phyloP scores from a whole-genome alignment of 371 early-diverging fungal genomes.

The Saksenaea oblongispora region DNA sequence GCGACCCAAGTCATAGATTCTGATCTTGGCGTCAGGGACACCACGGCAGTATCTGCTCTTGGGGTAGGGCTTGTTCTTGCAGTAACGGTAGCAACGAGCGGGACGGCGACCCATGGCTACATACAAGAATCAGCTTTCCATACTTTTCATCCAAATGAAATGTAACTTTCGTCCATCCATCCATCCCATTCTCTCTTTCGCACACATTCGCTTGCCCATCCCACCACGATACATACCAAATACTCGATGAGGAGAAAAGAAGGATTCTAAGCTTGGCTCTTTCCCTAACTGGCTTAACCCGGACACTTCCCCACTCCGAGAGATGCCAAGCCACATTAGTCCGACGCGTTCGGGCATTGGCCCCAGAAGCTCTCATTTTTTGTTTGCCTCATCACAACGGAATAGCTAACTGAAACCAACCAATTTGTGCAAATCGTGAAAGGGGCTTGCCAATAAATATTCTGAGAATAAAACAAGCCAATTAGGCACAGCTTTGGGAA shows the following conservation, averaged over 20 bases:
- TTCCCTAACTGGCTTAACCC: not conserved
- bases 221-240: not conserved
- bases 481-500: no score
- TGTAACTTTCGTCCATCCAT: not conserved
- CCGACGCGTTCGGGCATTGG: no score
- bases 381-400: no score
- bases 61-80: conserved; percentile 99
- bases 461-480: no score
- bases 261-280: not conserved
- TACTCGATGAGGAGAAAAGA: not conserved
- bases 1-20: conserved; percentile 99
- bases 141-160: not conserved
- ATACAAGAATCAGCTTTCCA: not conserved
- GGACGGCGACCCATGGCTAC: conserved; percentile 97
- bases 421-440: no score
- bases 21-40: conserved; percentile 99
- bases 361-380: no score
- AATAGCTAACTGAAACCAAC: no score
- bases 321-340: not conserved
- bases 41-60: conserved; percentile 99
- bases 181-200: not conserved
- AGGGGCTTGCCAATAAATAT: no score
- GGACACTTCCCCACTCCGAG: not conserved
- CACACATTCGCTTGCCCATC: not conserved
- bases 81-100: conserved; percentile 99